Conservation (phyloP, 805 yeast species). For the Spathaspora passalidarum region DNA sequence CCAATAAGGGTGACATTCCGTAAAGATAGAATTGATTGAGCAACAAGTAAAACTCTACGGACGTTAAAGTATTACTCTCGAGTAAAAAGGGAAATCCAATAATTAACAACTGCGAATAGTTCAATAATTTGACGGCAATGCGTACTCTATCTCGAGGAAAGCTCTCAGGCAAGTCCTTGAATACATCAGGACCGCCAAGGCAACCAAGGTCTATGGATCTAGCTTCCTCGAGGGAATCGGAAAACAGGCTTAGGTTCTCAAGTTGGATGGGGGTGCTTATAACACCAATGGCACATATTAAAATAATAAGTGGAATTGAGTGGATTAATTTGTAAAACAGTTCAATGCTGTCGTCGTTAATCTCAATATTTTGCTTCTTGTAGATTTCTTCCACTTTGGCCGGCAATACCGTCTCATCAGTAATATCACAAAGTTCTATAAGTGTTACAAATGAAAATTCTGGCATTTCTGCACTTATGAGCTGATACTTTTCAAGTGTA, state of each 20-base stretch:
- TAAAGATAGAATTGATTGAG: constrained; percentile 26
- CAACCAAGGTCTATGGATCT: constrained; percentile 18
- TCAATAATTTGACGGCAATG: constrained; percentile 20
- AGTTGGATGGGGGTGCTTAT: constrained; percentile 29
- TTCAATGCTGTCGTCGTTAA: constrained; percentile 17
- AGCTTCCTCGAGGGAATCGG: constrained; percentile 27
- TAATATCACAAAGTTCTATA: constrained; percentile 9
- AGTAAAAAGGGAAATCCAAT: constrained; percentile 19
- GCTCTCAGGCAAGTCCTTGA: constrained; percentile 9
- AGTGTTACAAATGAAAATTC: constrained; percentile 17
- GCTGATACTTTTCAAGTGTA: constrained; percentile 23
- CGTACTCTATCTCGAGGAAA: constrained; percentile 18
- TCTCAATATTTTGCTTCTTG: constrained; percentile 13
- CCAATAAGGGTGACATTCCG: constrained; percentile 23
- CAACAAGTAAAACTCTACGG: constrained; percentile 19
- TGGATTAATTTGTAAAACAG: constrained; percentile 19
- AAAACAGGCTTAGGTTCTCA: constrained; percentile 29
- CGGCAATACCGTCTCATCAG: constrained; percentile 5
- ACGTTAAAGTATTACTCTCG: constrained; percentile 13
- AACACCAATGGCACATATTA: constrained; percentile 32
- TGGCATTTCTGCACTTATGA: constrained; percentile 17
- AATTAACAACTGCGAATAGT: constrained; percentile 19
- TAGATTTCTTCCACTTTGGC: constrained; percentile 9
- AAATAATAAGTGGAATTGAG: constrained; percentile 23
- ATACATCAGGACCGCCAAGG: constrained; percentile 9